Evolutionary conservation across 768 basidiomycete genomes (phyloP), one percentile per base, ranked within the genome.

Genomic region (Termitomyces sp.): DNA sequence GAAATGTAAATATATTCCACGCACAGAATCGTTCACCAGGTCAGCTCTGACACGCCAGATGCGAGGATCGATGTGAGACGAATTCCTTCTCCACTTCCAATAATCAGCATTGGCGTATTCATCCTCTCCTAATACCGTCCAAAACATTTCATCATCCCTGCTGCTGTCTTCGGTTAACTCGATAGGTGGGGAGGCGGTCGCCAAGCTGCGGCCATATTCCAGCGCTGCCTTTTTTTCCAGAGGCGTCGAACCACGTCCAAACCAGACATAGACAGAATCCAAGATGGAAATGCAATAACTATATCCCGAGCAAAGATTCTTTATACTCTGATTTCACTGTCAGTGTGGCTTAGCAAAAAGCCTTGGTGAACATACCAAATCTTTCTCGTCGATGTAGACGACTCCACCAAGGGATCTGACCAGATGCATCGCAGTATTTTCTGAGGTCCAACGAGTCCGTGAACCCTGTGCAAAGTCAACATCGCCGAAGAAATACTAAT

Each of bases 361-460:
- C 34, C 32, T 47, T 54, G 45, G 51, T 10, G 12, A 21, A 53
- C 77, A 60, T 62, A 90, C 90, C 55, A 89, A 67, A 58, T 92
- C 85, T 41, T 82, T 73, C 63, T 92, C 87, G 59, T 92, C 88
- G 53, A 91, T 82, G 55, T 79, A 72, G 28, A 87, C 68, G 12
- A 79, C 69, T 2, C 79, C 80, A 17, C 71, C 63, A 8, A 66
- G 62, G 1, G 75, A 77, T 53, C 89, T 79, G 34, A 91, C 76
- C 46, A 84, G 71, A 57, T 92, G 90, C 88, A 93, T 90, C 0
- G 88, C 75, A 5, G 88, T 90, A 59, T 93, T 92, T 47, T 91
- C 90, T 1, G 79, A 65, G 11, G 82, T 80, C 91, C 91, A 93
- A 63, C 85, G 88, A 6, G 74, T 75, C 45, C 90, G 79, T 28